Base-by-base conservation (phyloP, 345 rosid genomes). In the Theobroma cacao region DNA sequence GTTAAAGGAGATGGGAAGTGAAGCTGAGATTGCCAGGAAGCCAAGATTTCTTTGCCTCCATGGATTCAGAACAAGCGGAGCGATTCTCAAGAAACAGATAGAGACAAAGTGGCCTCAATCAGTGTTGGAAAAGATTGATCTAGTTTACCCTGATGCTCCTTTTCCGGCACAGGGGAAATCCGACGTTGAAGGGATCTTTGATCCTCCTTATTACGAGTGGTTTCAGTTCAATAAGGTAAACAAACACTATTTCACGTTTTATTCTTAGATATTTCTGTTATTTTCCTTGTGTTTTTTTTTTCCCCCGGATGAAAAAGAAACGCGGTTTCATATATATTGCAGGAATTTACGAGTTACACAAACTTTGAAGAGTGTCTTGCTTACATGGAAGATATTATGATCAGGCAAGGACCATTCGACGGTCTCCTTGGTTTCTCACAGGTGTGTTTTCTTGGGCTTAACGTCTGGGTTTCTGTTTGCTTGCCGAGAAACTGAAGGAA, bases 181-280 rank as follows among this genome's bases (percentile, higher is more conserved):
- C 47, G 97, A 90, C 66, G 97, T 94, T 47, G 90, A 94, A 76
- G 94, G 97, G 3, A 87, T 94, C 79, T 94, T 94, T 50, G 95
- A 93, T 74, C 95, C 98, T 88, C 98, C 98, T 71, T 94, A 91
- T 67, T 93, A 91, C 82, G 98, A 94, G 84, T 94, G 98, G 98
- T 94, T 93, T 81, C 98, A 94, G 58, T 91, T 91, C 83, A 89
- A 94, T 83, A 88, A 91, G 94, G 98, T 92, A 47, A 31, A 31
- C 73, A 43, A 68, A 70, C 8, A n/a, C 13, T n/a, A 18, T 53
- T 14, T 5, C 17, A 5, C 18, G 9, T 24, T 59, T 12, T 15
- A 2, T n/a, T 65, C 1, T 15, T 0, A 11, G 0, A 20, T 47
- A n/a, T n/a, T 17, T 30, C 2, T 0, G 3, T 43, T 24, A 3